Base-by-base conservation (phyloP, 2,329 filamentous ascomycete genomes). In the Aspergillus quadrilineatus region DNA sequence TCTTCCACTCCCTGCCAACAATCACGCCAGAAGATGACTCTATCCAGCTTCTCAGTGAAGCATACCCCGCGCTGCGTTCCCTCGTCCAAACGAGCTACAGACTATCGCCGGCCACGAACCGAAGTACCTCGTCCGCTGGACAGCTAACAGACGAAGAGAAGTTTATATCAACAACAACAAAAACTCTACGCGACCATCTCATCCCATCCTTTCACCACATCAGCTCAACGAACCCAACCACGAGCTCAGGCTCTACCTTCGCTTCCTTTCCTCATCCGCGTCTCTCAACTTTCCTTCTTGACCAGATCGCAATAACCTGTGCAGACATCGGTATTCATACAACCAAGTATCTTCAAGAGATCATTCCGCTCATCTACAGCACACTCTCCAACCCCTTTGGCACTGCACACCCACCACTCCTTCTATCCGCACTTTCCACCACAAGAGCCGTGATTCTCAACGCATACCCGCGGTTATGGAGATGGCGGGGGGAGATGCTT, bases 21-120 rank as follows among this genome's bases (percentile, higher is more conserved):
- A 77, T 96, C 42, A 96, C 90, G 0, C 85, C 89, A 0, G 88
- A 90, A 65, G 69, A 80, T 0, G 89, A 94, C 55, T 89, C 89
- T 4, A 67, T 89, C 1, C 66, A 68, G 1, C 75, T 97, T 3
- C 80, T 96, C 1, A 67, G 72, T 5, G 78, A 80, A 6, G 85
- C 88, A 0, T 95, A 92, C 62, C 78, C 81, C 6, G 85, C 86
- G 1, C 77, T 96, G 3, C 74, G 89, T 15, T 74, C 76, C 0
- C 79, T 96, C 5, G 70, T 78, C 6, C 64, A 74, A 45, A 73
- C 82, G 65, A 60, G 75, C 58, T 73, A 77, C 73, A 66, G 72
- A 60, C 62, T 57, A 70, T 22, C 60, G 28, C 45, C 55, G 53
- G 12, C 56, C 42, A 46, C 68, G 8, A 37, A 5, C 7, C 34